phyloP scores from a whole-genome alignment of 768 basidiomycete species.

The Suillus discolor region DNA sequence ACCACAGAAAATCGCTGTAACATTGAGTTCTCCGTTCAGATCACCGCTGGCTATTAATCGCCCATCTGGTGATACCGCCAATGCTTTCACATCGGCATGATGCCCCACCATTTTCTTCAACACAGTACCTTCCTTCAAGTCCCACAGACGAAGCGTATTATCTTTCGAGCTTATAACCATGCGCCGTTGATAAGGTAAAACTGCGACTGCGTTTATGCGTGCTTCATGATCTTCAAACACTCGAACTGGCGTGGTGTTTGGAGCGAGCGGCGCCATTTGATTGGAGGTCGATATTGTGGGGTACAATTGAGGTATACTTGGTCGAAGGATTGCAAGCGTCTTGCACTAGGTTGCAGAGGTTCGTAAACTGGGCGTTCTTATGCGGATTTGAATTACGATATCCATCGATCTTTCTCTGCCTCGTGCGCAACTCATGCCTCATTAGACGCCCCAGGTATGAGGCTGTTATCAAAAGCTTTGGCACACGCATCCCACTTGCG shows the following conservation, averaged over 20 bases:
- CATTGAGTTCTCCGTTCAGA: background rate
- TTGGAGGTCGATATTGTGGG: background rate
- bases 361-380: background rate
- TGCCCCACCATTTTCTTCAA: background rate
- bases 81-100: background rate
- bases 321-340: background rate
- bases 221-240: background rate
- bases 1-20: too few relatives aligned
- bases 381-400: background rate
- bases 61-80: background rate
- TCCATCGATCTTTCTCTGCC: background rate
- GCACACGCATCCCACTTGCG: background rate
- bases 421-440: background rate
- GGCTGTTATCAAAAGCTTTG: too few relatives aligned
- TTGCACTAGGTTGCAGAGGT: background rate
- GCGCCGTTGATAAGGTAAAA: background rate
- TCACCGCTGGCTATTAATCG: background rate
- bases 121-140: background rate
- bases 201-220: background rate
- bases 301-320: background rate
- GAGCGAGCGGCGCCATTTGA: background rate
- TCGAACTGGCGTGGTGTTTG: background rate
- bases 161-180: background rate
- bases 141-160: background rate
- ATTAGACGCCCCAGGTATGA: background rate